These are phyloP conservation scores for Biscogniauxia sp. DNA, from an alignment of 2,329 filamentous ascomycete genomes.

Conservation along the genomic window DNA sequence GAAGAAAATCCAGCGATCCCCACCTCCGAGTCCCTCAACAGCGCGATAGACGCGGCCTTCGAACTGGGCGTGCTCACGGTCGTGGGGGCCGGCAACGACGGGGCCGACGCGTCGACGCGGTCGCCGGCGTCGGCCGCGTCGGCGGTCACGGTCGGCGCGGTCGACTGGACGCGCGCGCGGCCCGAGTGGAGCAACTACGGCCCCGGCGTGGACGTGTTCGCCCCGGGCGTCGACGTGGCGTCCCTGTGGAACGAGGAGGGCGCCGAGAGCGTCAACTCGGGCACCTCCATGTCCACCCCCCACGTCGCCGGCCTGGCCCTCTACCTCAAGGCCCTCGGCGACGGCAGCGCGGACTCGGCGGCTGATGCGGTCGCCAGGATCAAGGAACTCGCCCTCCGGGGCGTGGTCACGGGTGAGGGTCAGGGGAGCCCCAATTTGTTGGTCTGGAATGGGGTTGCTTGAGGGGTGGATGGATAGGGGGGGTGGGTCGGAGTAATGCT, in stretches of 20 bases:
- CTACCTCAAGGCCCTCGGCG: background rate
- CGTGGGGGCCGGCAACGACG: constrained; percentile 53
- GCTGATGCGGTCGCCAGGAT: background rate
- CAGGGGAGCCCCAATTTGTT: background rate
- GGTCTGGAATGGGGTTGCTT: background rate
- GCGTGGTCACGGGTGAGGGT: background rate
- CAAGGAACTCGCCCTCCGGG: background rate
- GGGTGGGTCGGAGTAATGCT: too few species aligned
- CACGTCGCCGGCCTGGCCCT: background rate
- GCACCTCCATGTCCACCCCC: background rate
- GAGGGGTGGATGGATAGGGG: background rate
- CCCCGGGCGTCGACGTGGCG: constrained; percentile 37
- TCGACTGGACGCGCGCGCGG: constrained; percentile 34
- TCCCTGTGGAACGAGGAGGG: constrained; percentile 43
- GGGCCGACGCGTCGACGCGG: constrained; percentile 33
- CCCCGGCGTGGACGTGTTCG: constrained; percentile 38
- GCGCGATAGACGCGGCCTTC: constrained; percentile 44
- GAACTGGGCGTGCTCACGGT: constrained; percentile 45
- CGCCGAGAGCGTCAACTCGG: constrained; percentile 14
- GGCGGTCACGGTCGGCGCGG: constrained; percentile 51
- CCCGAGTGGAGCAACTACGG: constrained; percentile 50
- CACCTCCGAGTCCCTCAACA: constrained; percentile 40
- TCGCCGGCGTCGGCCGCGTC: constrained; percentile 46
- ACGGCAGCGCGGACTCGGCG: background rate
- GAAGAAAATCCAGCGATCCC: constrained; percentile 3